Evolutionary conservation across 208 protist genomes (phyloP), one percentile per base, ranked within the genome.

Genomic region (Trypanosoma boissoni): DNA sequence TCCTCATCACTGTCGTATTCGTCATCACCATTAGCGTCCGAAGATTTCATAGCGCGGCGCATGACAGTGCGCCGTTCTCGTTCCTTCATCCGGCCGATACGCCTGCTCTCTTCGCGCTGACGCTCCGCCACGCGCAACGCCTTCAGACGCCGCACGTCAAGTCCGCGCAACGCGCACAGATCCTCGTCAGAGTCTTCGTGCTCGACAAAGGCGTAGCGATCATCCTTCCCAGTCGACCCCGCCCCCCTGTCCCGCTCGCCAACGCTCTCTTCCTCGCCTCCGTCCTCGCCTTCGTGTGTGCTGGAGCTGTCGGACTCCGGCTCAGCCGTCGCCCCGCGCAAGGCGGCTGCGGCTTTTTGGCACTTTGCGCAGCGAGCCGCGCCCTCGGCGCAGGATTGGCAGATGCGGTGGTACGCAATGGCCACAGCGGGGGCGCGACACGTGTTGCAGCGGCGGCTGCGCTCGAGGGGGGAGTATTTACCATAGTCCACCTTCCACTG

Each of bases 401-500:
- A 96, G 48, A 96, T 91, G 44, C 62, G 84, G 39, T 96, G 90
- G 49, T 90, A 94, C 16, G 90, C 71, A 10, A 83, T 24, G 7
- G 45, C 21, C 2, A 96, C 74, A 8, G 60, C 80, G 56, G 76
- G 86, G 16, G 79, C 65, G 2, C 59, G 52, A 56, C 90, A 96
- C 0, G 58, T 27, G 46, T 93, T 91, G 70, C 90, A 96, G 55
- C 80, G 80, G 1, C 72, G 65, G 0, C 74, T 46, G 24, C 63
- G 69, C 31, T 89, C 74, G 24, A 79, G 74, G 2, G 72, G 68
- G 12, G 59, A 58, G 57, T 90, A 96, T 61, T 96, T 93, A 1
- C 90, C 90, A 48, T 91, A 96, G 43, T 90, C 79, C 3, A 88
- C 68, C 60, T 93, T 94, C 90, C 90, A 96, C 27, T 90, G 73